phyloP scores from a whole-genome alignment of 2,329 filamentous ascomycete species.

The Lecanicillium sp. region DNA sequence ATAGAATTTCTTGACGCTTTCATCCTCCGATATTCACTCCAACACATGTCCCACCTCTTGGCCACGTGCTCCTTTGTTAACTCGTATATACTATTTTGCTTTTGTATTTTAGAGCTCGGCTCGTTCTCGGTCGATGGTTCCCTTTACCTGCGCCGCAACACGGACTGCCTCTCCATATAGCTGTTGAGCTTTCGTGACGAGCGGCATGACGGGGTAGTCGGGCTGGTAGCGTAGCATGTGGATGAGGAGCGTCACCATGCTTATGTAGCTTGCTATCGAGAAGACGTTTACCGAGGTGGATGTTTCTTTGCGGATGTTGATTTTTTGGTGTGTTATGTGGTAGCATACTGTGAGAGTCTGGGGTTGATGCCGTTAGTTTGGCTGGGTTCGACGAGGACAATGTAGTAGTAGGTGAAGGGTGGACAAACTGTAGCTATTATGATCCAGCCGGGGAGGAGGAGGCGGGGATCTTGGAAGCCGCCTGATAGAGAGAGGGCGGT shows the following conservation, averaged over 20 bases:
- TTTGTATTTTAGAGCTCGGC: conserved; percentile 17
- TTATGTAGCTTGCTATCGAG: conserved; percentile 67
- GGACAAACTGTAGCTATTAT: conserved; percentile 60
- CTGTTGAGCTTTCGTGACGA: conserved; percentile 33
- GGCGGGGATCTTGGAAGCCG: conserved; percentile 59
- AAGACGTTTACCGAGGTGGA: conserved; percentile 70
- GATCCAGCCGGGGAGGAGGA: conserved; percentile 71
- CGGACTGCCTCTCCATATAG: conserved; percentile 26
- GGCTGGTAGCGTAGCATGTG: conserved; percentile 57
- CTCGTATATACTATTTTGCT: too few species aligned
- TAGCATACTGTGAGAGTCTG: conserved; percentile 67
- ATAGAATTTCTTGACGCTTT: not conserved
- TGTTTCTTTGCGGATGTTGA: conserved; percentile 73
- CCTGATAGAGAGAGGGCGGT: conserved; percentile 63
- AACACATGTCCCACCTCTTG: too few species aligned
- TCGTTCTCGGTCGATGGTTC: conserved; percentile 24
- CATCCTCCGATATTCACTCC: too few species aligned
- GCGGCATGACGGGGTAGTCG: conserved; percentile 52
- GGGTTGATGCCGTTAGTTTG: not conserved
- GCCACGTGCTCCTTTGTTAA: too few species aligned
- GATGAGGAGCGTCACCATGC: conserved; percentile 59
- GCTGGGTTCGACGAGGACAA: not conserved
- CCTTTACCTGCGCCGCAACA: conserved; percentile 19
- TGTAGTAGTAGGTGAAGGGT: not conserved
- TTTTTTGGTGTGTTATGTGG: conserved; percentile 68